Evolutionary conservation across 192 early-diverging fungal species (phyloP), one percentile per base, ranked within the genome.

Genomic region (Gaertneriomyces sp.): DNA sequence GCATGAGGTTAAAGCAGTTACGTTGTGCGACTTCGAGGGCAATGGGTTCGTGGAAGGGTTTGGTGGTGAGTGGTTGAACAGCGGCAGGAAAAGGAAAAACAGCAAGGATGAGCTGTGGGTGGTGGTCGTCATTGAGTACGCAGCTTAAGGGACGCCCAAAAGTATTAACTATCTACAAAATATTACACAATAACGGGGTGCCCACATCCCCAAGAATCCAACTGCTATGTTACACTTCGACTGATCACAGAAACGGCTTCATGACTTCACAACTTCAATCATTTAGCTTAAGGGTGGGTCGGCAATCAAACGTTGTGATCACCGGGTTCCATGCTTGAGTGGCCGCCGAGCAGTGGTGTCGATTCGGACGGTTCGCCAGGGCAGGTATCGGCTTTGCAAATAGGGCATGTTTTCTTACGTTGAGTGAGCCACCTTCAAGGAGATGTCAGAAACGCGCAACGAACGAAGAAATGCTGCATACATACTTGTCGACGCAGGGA

Each of bases 401-500:
- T 88, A 58, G 88, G 88, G 58, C 88, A 90, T 44, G 83, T 86
- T 61, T 78, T 86, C 69, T 96, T 92, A 42, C 87, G 79, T 5
- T 87, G 84, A 2, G 90, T 93, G 20, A 98, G 79, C 95, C 95
- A 98, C 46, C 79, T 79, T 40, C 9, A 19, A 57, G 5, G 0
- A 38, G 4, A 33, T 3, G 12, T 38, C 12, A 14, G 12, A 56
- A 10, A 39, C 14, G 10, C 41, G 12, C 46, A 64, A 72, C 12
- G 19, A 56, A 10, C 16, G 12, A 14, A 38, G 0, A 53, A 43
- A 61, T 40, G 5, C 16, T 3, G 20, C 41, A 50, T 6, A 61
- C 66, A 53, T 47, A 81, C 67, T 80, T 87, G 66, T 98, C 96
- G 38, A 98, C 87, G 70, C 96, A 98, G 16, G 70, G 71, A 16